Evolutionary conservation across 1,284 basidiomycete species (phyloP).

Genomic region (Volvariella surrecta): DNA sequence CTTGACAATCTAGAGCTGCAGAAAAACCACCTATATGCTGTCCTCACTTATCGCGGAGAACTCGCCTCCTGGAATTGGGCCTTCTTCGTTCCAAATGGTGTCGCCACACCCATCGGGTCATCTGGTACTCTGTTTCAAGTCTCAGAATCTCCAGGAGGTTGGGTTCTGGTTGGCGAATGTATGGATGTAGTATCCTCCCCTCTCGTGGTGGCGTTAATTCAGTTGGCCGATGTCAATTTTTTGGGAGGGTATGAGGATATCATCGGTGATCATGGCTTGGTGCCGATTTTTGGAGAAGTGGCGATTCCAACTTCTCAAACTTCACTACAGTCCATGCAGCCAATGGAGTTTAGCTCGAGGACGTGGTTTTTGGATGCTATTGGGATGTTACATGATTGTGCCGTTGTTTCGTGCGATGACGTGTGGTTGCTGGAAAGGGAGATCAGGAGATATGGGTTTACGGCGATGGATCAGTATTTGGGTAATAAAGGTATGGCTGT

Average conservation of each 20-base stretch:
- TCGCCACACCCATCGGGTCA: conserved; percentile 26
- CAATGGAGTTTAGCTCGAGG: conserved; percentile 30
- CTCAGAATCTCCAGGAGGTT: conserved; percentile 18
- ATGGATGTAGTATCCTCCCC: conserved; percentile 28
- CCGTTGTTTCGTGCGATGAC: conserved; percentile 35
- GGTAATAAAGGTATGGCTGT: conserved; percentile 28
- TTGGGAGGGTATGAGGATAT: conserved; percentile 32
- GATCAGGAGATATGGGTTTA: conserved; percentile 32
- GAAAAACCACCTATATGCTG: conserved; percentile 29
- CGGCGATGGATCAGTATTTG: conserved; percentile 36
- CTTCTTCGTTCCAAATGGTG: conserved; percentile 32
- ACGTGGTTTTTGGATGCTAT: conserved; percentile 39
- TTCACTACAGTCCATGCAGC: conserved; percentile 9
- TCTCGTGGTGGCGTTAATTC: conserved; percentile 31
- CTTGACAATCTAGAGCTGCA: conserved; percentile 21
- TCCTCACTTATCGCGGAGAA: conserved; percentile 34
- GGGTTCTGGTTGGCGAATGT: conserved; percentile 28
- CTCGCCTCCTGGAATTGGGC: conserved; percentile 39
- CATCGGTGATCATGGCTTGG: conserved; percentile 28
- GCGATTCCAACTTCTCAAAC: conserved; percentile 22
- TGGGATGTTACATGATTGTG: conserved; percentile 34
- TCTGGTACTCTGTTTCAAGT: conserved; percentile 35
- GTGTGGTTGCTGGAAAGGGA: conserved; percentile 36
- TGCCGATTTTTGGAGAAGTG: conserved; percentile 32
- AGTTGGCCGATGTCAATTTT: conserved; percentile 28